Conservation (phyloP, 2,329 filamentous ascomycete genomes). For the Xylariaceae sp. region DNA sequence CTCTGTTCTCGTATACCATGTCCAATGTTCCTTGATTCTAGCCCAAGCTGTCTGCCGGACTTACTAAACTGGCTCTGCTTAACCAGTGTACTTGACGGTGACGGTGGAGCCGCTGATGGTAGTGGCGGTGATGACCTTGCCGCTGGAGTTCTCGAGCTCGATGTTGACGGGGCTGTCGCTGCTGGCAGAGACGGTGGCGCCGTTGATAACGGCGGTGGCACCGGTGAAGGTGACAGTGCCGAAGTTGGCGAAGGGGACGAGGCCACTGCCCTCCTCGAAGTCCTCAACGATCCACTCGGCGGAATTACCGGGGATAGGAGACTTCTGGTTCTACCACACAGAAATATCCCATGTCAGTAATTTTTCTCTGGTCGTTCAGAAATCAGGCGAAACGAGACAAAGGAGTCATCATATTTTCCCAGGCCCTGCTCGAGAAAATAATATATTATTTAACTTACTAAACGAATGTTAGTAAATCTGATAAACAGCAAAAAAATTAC, state of each 20-base stretch:
- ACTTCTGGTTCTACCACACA: constrained; percentile 1
- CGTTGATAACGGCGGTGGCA: constrained; percentile 12
- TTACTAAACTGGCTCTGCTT: too few species aligned
- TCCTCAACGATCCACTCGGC: constrained; percentile 17
- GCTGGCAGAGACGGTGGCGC: constrained; percentile 8
- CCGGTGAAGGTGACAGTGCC: constrained; percentile 14
- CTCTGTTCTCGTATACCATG: too few species aligned
- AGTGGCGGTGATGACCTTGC: constrained; percentile 7
- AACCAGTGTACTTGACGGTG: constrained; percentile 2
- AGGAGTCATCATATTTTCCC: too few species aligned
- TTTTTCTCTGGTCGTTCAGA: too few species aligned
- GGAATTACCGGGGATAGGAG: constrained; percentile 4
- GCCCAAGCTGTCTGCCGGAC: too few species aligned
- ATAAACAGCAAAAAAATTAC: too few species aligned
- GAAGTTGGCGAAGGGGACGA: constrained; percentile 15
- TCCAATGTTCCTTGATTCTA: too few species aligned
- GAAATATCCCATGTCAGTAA: too few species aligned
- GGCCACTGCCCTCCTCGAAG: constrained; percentile 7
- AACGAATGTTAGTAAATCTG: too few species aligned
- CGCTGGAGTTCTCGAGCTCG: constrained; percentile 7
- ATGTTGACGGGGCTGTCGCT: constrained; percentile 8
- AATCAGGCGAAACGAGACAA: too few species aligned
- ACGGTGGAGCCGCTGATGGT: constrained; percentile 8
- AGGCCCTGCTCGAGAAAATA: too few species aligned
- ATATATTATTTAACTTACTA: too few species aligned